Base-by-base conservation (phyloP, 108 stramenopile species). In the Conticribra guillardii region DNA sequence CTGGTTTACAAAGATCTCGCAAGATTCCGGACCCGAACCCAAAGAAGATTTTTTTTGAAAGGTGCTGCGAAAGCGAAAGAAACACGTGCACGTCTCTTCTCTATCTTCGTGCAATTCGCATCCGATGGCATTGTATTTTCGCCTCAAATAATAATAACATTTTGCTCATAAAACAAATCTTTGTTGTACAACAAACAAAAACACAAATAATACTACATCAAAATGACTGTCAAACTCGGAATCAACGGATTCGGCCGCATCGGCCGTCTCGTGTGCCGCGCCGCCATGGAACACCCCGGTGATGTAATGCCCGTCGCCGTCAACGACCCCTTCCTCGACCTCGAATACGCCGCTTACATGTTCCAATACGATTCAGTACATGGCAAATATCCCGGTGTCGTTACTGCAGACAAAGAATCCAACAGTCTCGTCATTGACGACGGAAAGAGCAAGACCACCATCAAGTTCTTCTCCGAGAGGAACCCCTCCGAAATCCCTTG, bases 361-460 rank as follows among this genome's bases (percentile, higher is more conserved):
- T 91, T 99, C 91, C 92, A 98, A 88, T 91, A 97, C 70, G 98
- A 99, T 79, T 90, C 97, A 47, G 94, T 96, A 48, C 98, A 99
- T 69, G 98, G 98, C 45, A 73, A 69, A 8, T 98, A 83, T 79
- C 75, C 86, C 21, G 96, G 96, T 24, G 86, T 85, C 48, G 86
- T 94, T 69, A 81, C 82, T 24, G 81, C 82, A 64, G 89, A 88
- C 34, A 97, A 87, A 44, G 90, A 72, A 49, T 93, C 88, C 80
- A 94, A 80, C 74, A 81, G 75, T 54, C 76, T 76, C 63, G 82
- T 99, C 51, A 81, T 98, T 49, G 76, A 96, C 55, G 87, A 91
- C 60, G 96, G 89, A 45, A 85, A 89, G 69, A 77, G 33, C 64
- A 82, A 75, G 74, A 32, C 58, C 15, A 33, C 49, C 28, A 81